These are phyloP conservation scores for Aspergillus conjunctus DNA, from an alignment of 495 filamentous ascomycete genomes.

Conservation along the genomic window DNA sequence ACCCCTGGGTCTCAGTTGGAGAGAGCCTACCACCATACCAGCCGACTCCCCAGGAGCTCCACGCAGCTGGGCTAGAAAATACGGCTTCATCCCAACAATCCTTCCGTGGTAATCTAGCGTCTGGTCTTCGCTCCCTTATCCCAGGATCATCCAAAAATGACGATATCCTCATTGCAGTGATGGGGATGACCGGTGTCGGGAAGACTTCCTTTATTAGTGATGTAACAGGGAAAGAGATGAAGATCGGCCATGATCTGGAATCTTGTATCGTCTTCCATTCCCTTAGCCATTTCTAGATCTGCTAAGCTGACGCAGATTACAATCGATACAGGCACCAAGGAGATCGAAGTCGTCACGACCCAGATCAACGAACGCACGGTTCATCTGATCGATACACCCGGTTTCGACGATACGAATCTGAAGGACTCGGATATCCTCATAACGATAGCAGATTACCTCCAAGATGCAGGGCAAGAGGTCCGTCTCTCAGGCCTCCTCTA, in stretches of 20 bases:
- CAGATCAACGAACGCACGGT: neutral
- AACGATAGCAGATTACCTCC: neutral
- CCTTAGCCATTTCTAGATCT: neutral
- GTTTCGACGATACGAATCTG: neutral
- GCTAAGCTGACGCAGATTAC: neutral
- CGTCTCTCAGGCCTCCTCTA: neutral
- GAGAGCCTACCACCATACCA: too few relatives aligned
- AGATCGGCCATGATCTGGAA: neutral
- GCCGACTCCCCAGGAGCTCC: too few relatives aligned
- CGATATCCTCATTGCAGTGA: neutral
- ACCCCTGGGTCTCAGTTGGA: too few relatives aligned
- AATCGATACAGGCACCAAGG: neutral
- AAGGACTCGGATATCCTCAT: neutral
- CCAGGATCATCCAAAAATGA: neutral
- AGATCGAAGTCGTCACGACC: neutral
- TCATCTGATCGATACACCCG: neutral
- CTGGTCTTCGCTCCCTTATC: neutral
- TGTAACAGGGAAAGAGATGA: neutral
- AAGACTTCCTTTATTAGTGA: slow-evolving; percentile 1
- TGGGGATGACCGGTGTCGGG: neutral
- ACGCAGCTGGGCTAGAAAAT: too few relatives aligned
- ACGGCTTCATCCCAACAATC: too few relatives aligned
- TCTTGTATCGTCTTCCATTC: neutral
- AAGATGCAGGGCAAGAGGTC: neutral
- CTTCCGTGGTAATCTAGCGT: too few relatives aligned